Evolutionary conservation across 257 asterid species (phyloP), one percentile per base, ranked within the genome.

Genomic region (Penstemon eatonii): DNA sequence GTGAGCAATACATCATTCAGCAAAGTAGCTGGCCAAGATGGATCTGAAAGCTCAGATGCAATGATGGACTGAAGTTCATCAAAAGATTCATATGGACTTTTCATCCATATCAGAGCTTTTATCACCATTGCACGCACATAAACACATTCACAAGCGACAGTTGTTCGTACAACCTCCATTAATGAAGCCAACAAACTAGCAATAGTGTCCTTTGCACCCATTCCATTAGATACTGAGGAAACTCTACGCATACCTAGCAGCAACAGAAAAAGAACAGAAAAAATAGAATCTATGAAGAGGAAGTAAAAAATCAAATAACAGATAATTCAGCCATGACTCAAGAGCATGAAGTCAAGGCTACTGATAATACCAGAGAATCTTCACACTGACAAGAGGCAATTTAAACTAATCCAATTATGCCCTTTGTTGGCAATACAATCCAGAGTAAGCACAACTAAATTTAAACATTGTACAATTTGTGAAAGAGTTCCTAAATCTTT

Each of bases 21-120:
- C 68, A 89, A 76, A 65, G 96, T 79, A 54, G 97, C 91, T 47
- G 99, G 96, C 99, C 99, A 91, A 37, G 95, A 81, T 66, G 99
- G 97, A 66, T 94, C 99, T 6, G 97, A 87, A 38, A 94, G 96
- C 82, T 94, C 99, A 54, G 99, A 89, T 61, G 96, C 99, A 69
- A 94, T 94, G 66, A 94, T 94, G 70, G 96, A 86, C 85, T 85
- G 90, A 68, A 94, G 83, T 81, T 94, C 99, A 80, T 89, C 99
- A 78, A 94, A 94, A 61, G 96, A 85, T 67, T 94, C 99, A 55
- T 87, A 79, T 40, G 99, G 97, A 82, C 97, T 94, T 91, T 94
- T 97, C 96, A 94, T 94, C 99, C 99, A 94, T 85, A 94, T 88
- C 74, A 94, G 82, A 3, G 99, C 95, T 83, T 94, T 94, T 66